Conservation (phyloP, 2,329 filamentous ascomycete species). For the Chaetomiaceae sp. region DNA sequence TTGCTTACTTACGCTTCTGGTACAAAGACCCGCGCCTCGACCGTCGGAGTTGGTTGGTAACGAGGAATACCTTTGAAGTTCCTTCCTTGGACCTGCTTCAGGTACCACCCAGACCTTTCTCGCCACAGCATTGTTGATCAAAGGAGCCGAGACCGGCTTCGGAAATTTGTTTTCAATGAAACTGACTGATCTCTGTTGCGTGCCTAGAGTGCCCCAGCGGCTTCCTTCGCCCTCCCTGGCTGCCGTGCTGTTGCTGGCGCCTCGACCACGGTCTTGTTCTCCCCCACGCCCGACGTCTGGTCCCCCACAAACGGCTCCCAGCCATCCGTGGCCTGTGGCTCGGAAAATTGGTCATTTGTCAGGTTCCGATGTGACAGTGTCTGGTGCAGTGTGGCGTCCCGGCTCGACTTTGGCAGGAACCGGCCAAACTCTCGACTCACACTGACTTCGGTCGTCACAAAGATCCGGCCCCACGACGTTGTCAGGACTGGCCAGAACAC, state of each 20-base stretch:
- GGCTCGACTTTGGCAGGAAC: background rate
- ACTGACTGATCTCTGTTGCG: background rate
- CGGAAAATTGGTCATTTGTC: background rate
- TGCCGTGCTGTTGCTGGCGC: background rate
- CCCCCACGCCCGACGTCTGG: conserved; percentile 12
- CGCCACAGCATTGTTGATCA: no score
- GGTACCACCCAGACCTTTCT: no score
- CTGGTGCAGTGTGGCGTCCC: background rate
- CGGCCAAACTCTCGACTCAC: conserved; percentile 5
- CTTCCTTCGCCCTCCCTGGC: background rate
- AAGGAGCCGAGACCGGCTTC: no score
- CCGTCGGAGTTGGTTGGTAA: no score
- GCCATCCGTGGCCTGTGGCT: background rate
- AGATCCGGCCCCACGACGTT: conserved; percentile 7
- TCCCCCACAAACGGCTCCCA: conserved; percentile 16
- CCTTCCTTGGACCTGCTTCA: no score
- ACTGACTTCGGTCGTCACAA: conserved; percentile 9
- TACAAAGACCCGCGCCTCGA: conserved; percentile 67
- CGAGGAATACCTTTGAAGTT: no score
- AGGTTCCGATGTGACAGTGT: background rate
- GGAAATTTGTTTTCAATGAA: no score
- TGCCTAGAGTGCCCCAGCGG: no score
- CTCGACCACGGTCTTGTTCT: conserved; percentile 11
- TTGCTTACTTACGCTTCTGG: conserved; percentile 83
- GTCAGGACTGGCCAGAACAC: conserved; percentile 10